These are phyloP conservation scores for Hortaea werneckii DNA, from an alignment of 2,329 filamentous ascomycete species.

Conservation along the genomic window DNA sequence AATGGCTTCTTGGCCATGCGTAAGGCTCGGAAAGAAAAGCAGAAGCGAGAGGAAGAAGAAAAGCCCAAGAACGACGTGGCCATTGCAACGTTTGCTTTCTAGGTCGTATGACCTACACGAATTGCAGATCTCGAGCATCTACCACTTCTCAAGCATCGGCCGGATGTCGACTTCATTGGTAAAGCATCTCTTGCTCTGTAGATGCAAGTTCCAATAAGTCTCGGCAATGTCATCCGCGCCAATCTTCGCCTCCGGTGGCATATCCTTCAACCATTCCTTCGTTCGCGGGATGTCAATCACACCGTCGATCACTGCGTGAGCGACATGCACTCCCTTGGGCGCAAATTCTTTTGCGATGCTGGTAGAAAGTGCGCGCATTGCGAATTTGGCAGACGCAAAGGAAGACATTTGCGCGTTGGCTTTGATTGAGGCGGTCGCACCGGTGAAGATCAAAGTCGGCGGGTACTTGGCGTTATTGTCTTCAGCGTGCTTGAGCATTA, in stretches of 20 bases:
- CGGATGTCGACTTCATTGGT: slow-evolving; percentile 74
- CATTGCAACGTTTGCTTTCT: slow-evolving; percentile 38
- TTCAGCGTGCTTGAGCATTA: slow-evolving; percentile 53
- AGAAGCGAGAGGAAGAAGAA: slow-evolving; percentile 15
- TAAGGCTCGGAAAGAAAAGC: slow-evolving; percentile 20
- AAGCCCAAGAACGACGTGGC: slow-evolving; percentile 19
- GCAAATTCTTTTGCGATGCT: slow-evolving; percentile 75
- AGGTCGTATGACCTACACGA: background rate
- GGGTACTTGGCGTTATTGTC: slow-evolving; percentile 46
- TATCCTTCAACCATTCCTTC: slow-evolving; percentile 47
- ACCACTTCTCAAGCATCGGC: slow-evolving; percentile 79
- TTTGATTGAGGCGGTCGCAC: slow-evolving; percentile 70
- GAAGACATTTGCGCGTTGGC: slow-evolving; percentile 58
- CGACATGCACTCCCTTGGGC: slow-evolving; percentile 72
- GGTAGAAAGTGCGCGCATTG: slow-evolving; percentile 62
- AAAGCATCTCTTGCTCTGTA: slow-evolving; percentile 67
- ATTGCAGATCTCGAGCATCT: slow-evolving; percentile 11
- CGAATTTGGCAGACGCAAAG: slow-evolving; percentile 75
- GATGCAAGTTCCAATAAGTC: slow-evolving; percentile 74
- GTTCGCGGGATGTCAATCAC: slow-evolving; percentile 71
- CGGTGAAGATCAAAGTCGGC: slow-evolving; percentile 75
- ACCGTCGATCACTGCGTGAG: slow-evolving; percentile 67
- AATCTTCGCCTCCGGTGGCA: slow-evolving; percentile 57
- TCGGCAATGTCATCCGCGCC: slow-evolving; percentile 77
- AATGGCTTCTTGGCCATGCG: slow-evolving; percentile 16